Conservation (phyloP, 2,329 filamentous ascomycete species). For the Trichophyton rubrum region DNA sequence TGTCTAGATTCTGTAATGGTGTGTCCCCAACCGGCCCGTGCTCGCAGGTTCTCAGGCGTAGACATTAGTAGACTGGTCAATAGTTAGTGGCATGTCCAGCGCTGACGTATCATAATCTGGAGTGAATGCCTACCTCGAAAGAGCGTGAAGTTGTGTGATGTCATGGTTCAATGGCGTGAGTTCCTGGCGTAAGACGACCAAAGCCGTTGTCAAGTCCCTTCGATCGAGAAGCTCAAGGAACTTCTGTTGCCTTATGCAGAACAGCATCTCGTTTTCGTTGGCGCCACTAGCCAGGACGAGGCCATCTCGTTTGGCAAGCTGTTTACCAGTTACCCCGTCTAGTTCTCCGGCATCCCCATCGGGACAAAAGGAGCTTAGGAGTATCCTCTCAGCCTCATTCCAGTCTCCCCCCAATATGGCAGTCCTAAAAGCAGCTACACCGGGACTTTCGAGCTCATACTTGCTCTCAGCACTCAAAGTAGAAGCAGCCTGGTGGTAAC, state of each 20-base stretch:
- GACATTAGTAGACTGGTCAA: constrained; percentile 70
- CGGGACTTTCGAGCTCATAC: constrained; percentile 71
- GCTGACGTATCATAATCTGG: no score
- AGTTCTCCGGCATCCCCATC: constrained; percentile 29
- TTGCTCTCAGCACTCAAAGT: constrained; percentile 70
- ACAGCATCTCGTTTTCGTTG: constrained; percentile 68
- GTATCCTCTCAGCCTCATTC: constrained; percentile 68
- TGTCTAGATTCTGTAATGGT: constrained; percentile 62
- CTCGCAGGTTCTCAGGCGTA: constrained; percentile 60
- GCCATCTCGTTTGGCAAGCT: constrained; percentile 35
- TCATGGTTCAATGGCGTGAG: constrained; percentile 77
- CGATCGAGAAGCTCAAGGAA: constrained; percentile 80
- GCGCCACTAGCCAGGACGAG: constrained; percentile 64
- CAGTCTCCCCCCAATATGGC: constrained; percentile 72
- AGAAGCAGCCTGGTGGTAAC: constrained; percentile 65
- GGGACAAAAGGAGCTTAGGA: constrained; percentile 43
- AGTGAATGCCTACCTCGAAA: constrained; percentile 50
- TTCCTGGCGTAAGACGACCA: constrained; percentile 76
- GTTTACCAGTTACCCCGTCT: constrained; percentile 8
- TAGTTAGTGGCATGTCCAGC: not conserved
- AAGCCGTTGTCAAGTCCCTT: constrained; percentile 57
- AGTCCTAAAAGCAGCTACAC: constrained; percentile 71
- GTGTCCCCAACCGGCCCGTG: constrained; percentile 74
- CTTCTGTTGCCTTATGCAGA: constrained; percentile 84
- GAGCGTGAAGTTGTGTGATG: constrained; percentile 60